Evolutionary conservation across 1,139 yeast genomes (phyloP), one percentile per base, ranked within the genome.

Genomic region (Kodamaea derodonti): DNA sequence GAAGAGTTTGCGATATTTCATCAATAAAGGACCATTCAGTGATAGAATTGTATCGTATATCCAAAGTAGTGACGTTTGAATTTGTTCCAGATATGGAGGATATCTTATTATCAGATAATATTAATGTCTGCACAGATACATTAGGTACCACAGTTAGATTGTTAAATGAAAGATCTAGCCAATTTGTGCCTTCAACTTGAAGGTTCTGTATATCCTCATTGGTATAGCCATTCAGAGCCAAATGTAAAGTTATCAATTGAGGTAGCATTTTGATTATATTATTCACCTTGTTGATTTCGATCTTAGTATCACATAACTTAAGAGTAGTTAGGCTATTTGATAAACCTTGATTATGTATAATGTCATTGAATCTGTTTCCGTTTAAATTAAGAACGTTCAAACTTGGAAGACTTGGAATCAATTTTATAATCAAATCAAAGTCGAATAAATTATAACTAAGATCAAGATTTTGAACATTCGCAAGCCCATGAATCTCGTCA

Each of bases 401-500:
- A 3, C 61, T 64, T 0, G 46, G 39, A 37, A 80, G 51, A 30
- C 61, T 57, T 7, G 53, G 52, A 14, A 85, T 53, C 32, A 86
- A 58, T 49, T 86, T 85, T 48, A 56, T 72, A 15, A 90, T 72
- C 30, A 88, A 46, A 48, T 84, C 92, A 29, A 88, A 58, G 23
- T 62, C 35, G 29, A 38, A 33, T 17, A 38, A 28, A 18, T 38
- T 38, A 20, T 35, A 38, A 17, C 36, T 32, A 6, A 38, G 25
- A 17, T 38, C 38, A 14, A 38, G 30, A 20, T 35, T 32, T 12
- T 17, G 14, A 18, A 39, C 30, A 12, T 29, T 32, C 9, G 22
- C 12, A 29, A 45, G 32, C 12, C 31, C 34, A 4, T 29, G 22
- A 14, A 28, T 20, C 20, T 24, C 36, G 6, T 24, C 14, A n/a